Base-by-base conservation (phyloP, 2,329 filamentous ascomycete genomes). In the Calonectria pteridis region DNA sequence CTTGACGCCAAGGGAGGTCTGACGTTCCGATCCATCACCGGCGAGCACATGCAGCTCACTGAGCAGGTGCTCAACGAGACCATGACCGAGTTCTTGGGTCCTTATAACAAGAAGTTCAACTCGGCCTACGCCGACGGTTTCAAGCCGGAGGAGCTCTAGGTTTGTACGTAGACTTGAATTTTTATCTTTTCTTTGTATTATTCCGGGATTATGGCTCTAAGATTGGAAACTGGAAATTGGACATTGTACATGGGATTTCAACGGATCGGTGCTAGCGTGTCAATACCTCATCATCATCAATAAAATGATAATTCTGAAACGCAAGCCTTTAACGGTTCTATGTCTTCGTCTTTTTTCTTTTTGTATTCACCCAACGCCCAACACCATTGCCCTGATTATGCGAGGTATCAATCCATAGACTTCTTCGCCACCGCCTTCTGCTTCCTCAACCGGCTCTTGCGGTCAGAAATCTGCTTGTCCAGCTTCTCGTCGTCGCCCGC, bases 1-100 rank as follows among this genome's bases (percentile, higher is more conserved):
- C 86, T 99, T 80, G 96, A 98, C 85, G 86, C 93, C 83, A 94
- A 94, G 86, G 94, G 93, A 3, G 94, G 91, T 1, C 86, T 99
- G 79, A 89, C 93, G 71, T 98, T 98, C 84, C 88, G 92, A 83
- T 92, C 88, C 2, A 89, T 92, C 0, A 88, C 92, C 6, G 97
- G 96, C 0, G 90, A 91, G 29, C 97, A 99, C 86, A 98, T 99
- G 95, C 86, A 92, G 75, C 86, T 98, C 75, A 85, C 87, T 0
- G 91, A 94, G 14, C 87, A 93, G 78, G 83, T 93, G 35, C 83
- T 98, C 81, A 89, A 86, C 73, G 87, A 91, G 62, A 89, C 92
- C 4, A 95, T 98, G 80, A 83, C 84, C 65, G 89, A 91, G 77
- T 95, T 91, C 80, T 94, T 94, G 81, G 92, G 93, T 4, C 89